Base-by-base conservation (phyloP, 768 basidiomycete species). In the Xerocomus brunneocitrinus region DNA sequence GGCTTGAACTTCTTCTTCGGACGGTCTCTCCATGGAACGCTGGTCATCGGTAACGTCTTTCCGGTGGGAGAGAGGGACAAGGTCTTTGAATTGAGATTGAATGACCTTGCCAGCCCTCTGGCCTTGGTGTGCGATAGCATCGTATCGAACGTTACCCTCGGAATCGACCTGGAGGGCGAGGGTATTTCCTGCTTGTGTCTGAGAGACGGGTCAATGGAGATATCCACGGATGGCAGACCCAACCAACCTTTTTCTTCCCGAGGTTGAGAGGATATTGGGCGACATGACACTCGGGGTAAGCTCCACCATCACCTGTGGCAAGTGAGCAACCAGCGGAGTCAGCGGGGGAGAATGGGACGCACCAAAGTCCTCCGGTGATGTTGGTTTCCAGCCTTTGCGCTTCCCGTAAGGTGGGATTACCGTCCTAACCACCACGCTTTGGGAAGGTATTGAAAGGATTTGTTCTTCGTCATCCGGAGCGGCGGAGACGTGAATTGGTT, bases 241-340 rank as follows among this genome's bases (percentile, higher is more conserved):
- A 7, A 66, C 83, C 58, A 49, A 87, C 93, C 83, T 95, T 95
- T 81, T 97, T 97, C 73, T 83, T 82, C 52, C 95, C 95, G 80
- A 99, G 85, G 52, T 92, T 91, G 57, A 98, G 70, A 10, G 95
- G 95, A 74, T 97, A 99, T 69, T 99, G 95, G 6, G 97, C 97
- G 49, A 95, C 75, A 79, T 95, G 93, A 70, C 95, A 98, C 75
- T 99, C 93, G 4, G 93, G 93, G 71, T 85, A 91, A 52, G 92
- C 77, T 60, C 91, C 92, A 58, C 92, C 91, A 64, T 91, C 87
- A 53, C 84, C 87, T 89, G 61, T 41, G 47, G 57, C n/a, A 25
- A 36, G 31, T 45, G 27, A 50, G 39, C 43, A 42, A 55, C 36
- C 47, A 39, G 30, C 46, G 5, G 41, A 6, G 1, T 16, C 19